Evolutionary conservation across 2,329 filamentous ascomycete species (phyloP).

Genomic region (Alternaria hordeiaustralica): DNA sequence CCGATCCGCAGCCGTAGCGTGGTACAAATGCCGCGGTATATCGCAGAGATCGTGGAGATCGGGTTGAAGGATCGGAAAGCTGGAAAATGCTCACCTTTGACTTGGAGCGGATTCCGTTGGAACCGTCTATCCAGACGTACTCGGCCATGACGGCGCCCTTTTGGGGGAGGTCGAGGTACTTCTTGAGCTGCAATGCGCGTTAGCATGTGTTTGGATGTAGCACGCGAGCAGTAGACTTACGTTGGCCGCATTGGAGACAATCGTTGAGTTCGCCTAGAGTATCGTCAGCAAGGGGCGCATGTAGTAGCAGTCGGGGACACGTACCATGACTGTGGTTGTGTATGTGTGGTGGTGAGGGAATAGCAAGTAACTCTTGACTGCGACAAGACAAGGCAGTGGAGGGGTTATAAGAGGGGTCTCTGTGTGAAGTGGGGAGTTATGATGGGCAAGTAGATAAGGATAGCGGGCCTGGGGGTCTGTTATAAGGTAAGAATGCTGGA

Average conservation of each 20-base stretch:
- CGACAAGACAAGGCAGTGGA: constrained; percentile 19
- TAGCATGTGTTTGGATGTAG: constrained; percentile 20
- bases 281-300: constrained; percentile 4
- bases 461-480: constrained; percentile 23
- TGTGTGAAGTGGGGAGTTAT: constrained; percentile 19
- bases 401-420: constrained; percentile 7
- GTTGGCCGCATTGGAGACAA: constrained; percentile 57
- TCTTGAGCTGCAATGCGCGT: constrained; percentile 71
- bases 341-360: constrained; percentile 11
- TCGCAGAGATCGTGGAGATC: not conserved
- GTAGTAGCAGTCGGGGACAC: constrained; percentile 11
- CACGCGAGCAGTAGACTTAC: constrained; percentile 47
- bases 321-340: constrained; percentile 44
- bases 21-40: constrained; percentile 16
- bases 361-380: constrained; percentile 2
- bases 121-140: constrained; percentile 94
- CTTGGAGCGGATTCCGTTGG: constrained; percentile 88
- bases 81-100: constrained; percentile 75
- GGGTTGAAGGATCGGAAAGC: not conserved
- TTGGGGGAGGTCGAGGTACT: constrained; percentile 91
- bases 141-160: constrained; percentile 89
- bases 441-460: constrained; percentile 36
- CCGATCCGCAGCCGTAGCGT: constrained; percentile 1
- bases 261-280: constrained; percentile 47
- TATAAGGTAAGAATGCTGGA: constrained; percentile 36